phyloP scores from a whole-genome alignment of 352 stramenopile species.

The Globisporangium cystogenes region DNA sequence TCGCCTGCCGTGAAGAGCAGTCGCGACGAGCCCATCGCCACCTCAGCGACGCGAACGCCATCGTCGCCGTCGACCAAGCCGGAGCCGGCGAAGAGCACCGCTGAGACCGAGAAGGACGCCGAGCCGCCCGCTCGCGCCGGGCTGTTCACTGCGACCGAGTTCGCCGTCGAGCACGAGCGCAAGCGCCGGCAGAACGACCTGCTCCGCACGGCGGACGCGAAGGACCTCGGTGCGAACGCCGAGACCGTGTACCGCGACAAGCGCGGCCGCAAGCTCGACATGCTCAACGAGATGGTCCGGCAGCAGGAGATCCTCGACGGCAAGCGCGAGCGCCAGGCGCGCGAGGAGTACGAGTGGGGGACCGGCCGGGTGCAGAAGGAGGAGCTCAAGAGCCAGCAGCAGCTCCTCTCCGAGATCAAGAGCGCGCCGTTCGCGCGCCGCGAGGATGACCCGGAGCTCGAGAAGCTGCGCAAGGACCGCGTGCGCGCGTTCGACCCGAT shows the following conservation, averaged over 20 bases:
- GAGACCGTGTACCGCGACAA: slow-evolving; percentile 85
- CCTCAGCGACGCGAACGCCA: not conserved
- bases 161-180: slow-evolving; percentile 48
- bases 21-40: no score
- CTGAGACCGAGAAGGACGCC: not conserved
- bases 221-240: slow-evolving; percentile 67
- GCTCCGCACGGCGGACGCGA: slow-evolving; percentile 35
- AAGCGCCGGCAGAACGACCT: slow-evolving; percentile 50
- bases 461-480: slow-evolving; percentile 46
- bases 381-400: slow-evolving; percentile 44
- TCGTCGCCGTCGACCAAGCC: not conserved
- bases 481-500: slow-evolving; percentile 75
- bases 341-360: slow-evolving; percentile 81
- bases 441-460: slow-evolving; percentile 67
- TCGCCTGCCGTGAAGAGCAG: not conserved
- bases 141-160: slow-evolving; percentile 66
- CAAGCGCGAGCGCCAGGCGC: slow-evolving; percentile 69
- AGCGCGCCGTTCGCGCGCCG: slow-evolving; percentile 55
- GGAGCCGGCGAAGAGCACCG: not conserved
- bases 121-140: slow-evolving; percentile 30
- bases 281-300: slow-evolving; percentile 80
- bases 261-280: slow-evolving; percentile 77
- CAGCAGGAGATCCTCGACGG: slow-evolving; percentile 76
- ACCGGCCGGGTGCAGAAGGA: slow-evolving; percentile 80
- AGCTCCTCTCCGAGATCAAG: slow-evolving; percentile 65